phyloP scores from a whole-genome alignment of 2,329 filamentous ascomycete species.

The Pseudocercospora eumusae region DNA sequence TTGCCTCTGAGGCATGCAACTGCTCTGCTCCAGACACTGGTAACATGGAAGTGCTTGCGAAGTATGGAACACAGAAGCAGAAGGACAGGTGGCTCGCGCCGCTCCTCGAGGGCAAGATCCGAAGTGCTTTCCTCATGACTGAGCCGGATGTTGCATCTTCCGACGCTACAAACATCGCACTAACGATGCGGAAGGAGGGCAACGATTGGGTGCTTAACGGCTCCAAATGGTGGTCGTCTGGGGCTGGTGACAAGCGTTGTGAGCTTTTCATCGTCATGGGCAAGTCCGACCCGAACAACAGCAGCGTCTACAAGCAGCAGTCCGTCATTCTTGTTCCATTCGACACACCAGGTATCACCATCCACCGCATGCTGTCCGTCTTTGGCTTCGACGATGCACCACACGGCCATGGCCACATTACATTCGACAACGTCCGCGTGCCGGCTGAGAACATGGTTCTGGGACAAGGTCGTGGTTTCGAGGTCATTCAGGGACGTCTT shows the following conservation, averaged over 20 bases:
- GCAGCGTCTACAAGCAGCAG: slow-evolving; percentile 83
- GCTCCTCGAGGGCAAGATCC: slow-evolving; percentile 51
- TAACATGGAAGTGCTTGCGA: slow-evolving; percentile 56
- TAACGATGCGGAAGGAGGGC: slow-evolving; percentile 79
- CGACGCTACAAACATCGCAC: slow-evolving; percentile 53
- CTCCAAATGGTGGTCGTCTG: slow-evolving; percentile 98
- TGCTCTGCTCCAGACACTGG: slow-evolving; percentile 52
- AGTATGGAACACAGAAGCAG: slow-evolving; percentile 53
- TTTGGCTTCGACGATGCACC: slow-evolving; percentile 98
- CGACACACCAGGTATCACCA: slow-evolving; percentile 77
- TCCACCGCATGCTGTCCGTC: slow-evolving; percentile 89
- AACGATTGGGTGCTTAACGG: slow-evolving; percentile 93
- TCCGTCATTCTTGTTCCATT: slow-evolving; percentile 89
- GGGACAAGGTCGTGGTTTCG: slow-evolving; percentile 90
- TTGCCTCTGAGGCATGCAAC: slow-evolving; percentile 88
- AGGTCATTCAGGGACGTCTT: slow-evolving; percentile 96
- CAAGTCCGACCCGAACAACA: slow-evolving; percentile 76
- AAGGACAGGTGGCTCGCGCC: slow-evolving; percentile 54
- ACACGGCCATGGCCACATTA: slow-evolving; percentile 92
- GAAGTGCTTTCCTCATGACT: slow-evolving; percentile 50
- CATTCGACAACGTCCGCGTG: slow-evolving; percentile 86
- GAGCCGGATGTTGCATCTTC: slow-evolving; percentile 53
- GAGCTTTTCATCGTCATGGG: slow-evolving; percentile 95
- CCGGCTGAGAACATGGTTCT: slow-evolving; percentile 82
- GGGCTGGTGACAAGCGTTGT: slow-evolving; percentile 89